phyloP scores from a whole-genome alignment of 2,329 filamentous ascomycete species.

The Proliferodiscus dingleyae region DNA sequence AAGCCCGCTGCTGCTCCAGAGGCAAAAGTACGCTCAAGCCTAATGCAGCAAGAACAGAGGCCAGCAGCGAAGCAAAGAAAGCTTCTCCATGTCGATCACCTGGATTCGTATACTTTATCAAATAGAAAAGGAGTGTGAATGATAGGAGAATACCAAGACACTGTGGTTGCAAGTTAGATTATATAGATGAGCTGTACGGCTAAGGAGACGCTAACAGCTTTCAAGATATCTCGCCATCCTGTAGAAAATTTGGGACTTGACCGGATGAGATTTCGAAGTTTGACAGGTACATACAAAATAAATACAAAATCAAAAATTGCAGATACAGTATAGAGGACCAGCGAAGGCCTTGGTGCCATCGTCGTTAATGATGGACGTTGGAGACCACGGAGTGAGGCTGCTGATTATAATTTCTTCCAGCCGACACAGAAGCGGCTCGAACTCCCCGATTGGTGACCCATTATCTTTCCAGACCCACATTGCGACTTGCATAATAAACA shows the following conservation, averaged over 20 bases:
- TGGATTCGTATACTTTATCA: neutral
- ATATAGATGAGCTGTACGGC: neutral
- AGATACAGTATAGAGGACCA: neutral
- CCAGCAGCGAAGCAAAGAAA: constrained; percentile 8
- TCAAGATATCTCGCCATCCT: constrained; percentile 2
- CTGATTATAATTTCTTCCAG: too few relatives aligned
- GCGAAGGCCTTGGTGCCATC: neutral
- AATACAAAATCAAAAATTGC: neutral
- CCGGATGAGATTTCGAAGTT: constrained; percentile 1
- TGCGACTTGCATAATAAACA: too few relatives aligned
- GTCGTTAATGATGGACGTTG: too few relatives aligned
- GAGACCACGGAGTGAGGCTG: too few relatives aligned
- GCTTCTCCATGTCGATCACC: neutral
- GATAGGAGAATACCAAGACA: constrained; percentile 2
- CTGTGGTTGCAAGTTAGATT: neutral
- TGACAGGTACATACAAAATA: constrained; percentile 6
- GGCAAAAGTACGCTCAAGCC: constrained; percentile 16
- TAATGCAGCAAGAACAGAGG: constrained; percentile 12
- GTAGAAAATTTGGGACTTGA: neutral
- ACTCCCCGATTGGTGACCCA: too few relatives aligned
- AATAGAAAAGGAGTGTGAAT: constrained; percentile 1
- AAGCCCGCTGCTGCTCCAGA: constrained; percentile 12
- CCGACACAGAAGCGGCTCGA: too few relatives aligned
- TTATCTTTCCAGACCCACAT: too few relatives aligned
- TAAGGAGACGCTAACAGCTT: constrained; percentile 3